Evolutionary conservation across 192 early-diverging fungal genomes (phyloP), one percentile per base, ranked within the genome.

Genomic region (Mortierella alpina): DNA sequence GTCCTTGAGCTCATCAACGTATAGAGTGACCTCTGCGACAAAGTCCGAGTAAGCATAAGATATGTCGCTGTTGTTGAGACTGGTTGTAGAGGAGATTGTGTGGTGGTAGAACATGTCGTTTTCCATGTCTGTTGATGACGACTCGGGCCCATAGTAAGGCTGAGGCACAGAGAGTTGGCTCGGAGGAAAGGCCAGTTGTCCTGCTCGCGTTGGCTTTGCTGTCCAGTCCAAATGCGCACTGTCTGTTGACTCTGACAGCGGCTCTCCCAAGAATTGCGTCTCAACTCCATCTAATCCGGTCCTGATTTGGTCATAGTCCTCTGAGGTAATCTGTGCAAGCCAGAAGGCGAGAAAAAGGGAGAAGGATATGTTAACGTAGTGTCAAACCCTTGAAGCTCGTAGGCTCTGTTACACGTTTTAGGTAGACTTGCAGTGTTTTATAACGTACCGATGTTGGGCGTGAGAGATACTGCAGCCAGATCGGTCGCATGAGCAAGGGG

Each of bases 241-340:
- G 44, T 74, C 73, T 57, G 59, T 47, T 56, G 59, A 55, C 45
- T 66, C 73, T 47, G 51, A 50, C 42, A 68, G 59, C 0, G 77
- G 77, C 41, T 80, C 77, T n/a, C 77, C 77, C 55, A 80, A 45
- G 66, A 80, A 80, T 60, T 80, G 77, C 17, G 66, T 80, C 61
- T 80, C 77, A 7, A 80, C 77, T 9, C 70, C 70, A 55, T 80
- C 77, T 31, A 80, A 59, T 58, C 77, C 77, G 7, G 77, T 72
- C 65, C 77, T 72, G 39, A 80, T 80, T 49, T 80, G 77, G 40
- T 80, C 77, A 59, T 80, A 80, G 53, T 80, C 77, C 52, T 80
- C 77, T n/a, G 77, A 80, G 17, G 77, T 80, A 39, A 80, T 80
- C 77, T 80, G 61, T 60, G 18, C 17, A 46, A n/a, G 22, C 23